Percentiles rank a stretch among this genome's conserved stretches.
These are phyloP conservation scores for Coemansia sp. DNA, from an alignment of 192 early-diverging fungal species.

Conservation along the genomic window DNA sequence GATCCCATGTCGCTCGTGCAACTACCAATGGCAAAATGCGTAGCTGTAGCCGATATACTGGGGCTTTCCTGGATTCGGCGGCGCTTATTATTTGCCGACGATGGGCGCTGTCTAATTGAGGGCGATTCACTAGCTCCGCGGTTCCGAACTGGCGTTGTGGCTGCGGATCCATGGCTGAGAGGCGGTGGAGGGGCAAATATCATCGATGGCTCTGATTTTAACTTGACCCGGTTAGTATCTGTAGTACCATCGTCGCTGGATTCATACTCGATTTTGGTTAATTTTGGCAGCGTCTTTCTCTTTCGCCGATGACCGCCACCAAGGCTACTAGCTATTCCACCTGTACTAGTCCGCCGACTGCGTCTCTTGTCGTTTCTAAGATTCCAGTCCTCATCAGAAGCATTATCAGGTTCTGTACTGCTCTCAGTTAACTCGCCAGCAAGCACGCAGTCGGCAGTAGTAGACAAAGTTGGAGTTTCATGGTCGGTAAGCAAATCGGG, in stretches of 20 bases:
- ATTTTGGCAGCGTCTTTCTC: slow-evolving; percentile 18
- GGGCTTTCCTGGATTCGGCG: slow-evolving; percentile 9
- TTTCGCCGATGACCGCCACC: not conserved
- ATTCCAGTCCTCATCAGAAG: slow-evolving; percentile 48
- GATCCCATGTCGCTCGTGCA: not conserved
- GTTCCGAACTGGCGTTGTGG: not conserved
- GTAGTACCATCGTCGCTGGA: slow-evolving; percentile 5
- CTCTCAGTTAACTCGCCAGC: slow-evolving; percentile 14
- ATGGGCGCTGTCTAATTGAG: not conserved
- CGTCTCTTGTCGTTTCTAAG: not conserved
- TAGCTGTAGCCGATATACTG: slow-evolving; percentile 4
- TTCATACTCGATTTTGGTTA: slow-evolving; percentile 12
- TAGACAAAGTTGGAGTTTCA: not conserved
- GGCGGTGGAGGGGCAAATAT: slow-evolving; percentile 23
- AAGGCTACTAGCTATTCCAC: not conserved
- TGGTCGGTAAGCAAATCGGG: not conserved
- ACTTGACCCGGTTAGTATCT: not conserved
- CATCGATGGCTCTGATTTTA: slow-evolving; percentile 27
- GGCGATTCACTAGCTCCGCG: not conserved
- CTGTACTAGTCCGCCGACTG: not conserved
- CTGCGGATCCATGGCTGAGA: not conserved
- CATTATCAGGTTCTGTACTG: slow-evolving; percentile 51
- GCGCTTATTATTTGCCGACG: slow-evolving; percentile 13
- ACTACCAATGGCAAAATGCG: not conserved
- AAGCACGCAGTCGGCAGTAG: not conserved